Percentiles rank a stretch among this genome's conserved stretches.
Conservation (phyloP, 2,329 filamentous ascomycete species). For the Xylaria sp. region DNA sequence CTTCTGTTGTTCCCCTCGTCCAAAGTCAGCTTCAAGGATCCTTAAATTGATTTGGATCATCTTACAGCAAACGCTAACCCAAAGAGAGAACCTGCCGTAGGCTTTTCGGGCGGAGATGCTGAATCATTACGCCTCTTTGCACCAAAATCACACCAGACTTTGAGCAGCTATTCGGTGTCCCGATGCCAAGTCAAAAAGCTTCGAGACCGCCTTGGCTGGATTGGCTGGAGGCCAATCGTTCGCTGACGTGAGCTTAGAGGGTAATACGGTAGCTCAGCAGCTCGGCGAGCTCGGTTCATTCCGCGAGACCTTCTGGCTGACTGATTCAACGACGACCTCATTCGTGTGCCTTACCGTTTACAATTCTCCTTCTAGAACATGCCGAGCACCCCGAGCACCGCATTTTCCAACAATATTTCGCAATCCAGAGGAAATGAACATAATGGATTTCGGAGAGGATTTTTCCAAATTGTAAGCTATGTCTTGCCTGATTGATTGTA, state of each 20-base stretch:
- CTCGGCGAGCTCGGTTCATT: too few relatives aligned
- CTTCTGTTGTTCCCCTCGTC: neutral
- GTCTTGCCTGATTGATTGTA: neutral
- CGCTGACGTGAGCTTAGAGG: conserved; percentile 11
- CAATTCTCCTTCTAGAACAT: neutral
- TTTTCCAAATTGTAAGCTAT: neutral
- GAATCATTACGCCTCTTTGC: conserved; percentile 13
- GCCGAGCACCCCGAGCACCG: neutral
- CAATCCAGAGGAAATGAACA: neutral
- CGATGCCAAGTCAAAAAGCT: conserved; percentile 19
- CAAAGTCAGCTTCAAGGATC: conserved; percentile 18
- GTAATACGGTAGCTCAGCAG: too few relatives aligned
- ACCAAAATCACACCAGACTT: conserved; percentile 4
- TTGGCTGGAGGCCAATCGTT: neutral
- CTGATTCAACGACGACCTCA: neutral
- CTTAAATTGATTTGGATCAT: neutral
- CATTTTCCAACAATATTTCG: neutral
- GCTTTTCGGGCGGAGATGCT: neutral
- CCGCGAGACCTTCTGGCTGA: too few relatives aligned
- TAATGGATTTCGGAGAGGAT: neutral
- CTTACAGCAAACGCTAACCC: neutral
- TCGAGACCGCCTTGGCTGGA: neutral
- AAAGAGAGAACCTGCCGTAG: neutral
- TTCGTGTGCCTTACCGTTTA: neutral
- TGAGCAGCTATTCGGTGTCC: neutral